Evolutionary conservation across 2,329 filamentous ascomycete species (phyloP).

Genomic region (Penicillium crustosum): DNA sequence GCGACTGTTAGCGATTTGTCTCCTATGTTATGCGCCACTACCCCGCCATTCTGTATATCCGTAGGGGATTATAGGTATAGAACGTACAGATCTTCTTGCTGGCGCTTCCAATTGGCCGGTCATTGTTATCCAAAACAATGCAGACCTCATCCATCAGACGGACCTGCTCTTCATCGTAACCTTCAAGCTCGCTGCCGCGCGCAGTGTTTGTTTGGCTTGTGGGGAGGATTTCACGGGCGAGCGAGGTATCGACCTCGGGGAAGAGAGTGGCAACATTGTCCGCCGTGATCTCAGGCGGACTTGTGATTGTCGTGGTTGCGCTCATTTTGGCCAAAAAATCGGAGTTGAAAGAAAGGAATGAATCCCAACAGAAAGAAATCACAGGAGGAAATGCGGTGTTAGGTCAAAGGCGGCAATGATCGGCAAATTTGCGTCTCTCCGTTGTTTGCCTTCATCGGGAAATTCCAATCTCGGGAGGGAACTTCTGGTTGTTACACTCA

Average conservation of each 20-base stretch:
- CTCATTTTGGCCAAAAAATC: slow-evolving; percentile 29
- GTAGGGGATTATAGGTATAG: neutral
- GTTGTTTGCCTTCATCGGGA: neutral
- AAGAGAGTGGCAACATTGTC: slow-evolving; percentile 85
- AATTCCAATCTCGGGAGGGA: neutral
- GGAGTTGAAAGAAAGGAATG: neutral
- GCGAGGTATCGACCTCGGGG: slow-evolving; percentile 69
- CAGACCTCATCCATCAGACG: slow-evolving; percentile 98
- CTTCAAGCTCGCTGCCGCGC: slow-evolving; percentile 71
- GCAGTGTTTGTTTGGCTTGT: slow-evolving; percentile 41
- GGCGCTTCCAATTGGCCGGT: slow-evolving; percentile 88
- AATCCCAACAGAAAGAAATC: neutral
- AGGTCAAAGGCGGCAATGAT: slow-evolving; percentile 16
- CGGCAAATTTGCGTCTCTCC: slow-evolving; percentile 6
- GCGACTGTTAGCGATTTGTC: slow-evolving; percentile 12
- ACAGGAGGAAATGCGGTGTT: slow-evolving; percentile 10
- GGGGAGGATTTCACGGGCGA: slow-evolving; percentile 53
- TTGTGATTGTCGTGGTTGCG: slow-evolving; percentile 52
- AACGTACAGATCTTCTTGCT: slow-evolving; percentile 94
- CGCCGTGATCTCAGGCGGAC: slow-evolving; percentile 69
- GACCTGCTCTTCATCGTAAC: slow-evolving; percentile 97
- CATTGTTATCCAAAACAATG: slow-evolving; percentile 92
- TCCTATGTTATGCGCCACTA: slow-evolving; percentile 3
- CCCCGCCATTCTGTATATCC: slow-evolving; percentile 9
- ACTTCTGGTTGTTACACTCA: neutral